Percentiles rank a stretch among this genome's conserved stretches.
These are phyloP conservation scores for Ziziphus jujuba DNA, from an alignment of 306 rosid genomes.

Conservation along the genomic window DNA sequence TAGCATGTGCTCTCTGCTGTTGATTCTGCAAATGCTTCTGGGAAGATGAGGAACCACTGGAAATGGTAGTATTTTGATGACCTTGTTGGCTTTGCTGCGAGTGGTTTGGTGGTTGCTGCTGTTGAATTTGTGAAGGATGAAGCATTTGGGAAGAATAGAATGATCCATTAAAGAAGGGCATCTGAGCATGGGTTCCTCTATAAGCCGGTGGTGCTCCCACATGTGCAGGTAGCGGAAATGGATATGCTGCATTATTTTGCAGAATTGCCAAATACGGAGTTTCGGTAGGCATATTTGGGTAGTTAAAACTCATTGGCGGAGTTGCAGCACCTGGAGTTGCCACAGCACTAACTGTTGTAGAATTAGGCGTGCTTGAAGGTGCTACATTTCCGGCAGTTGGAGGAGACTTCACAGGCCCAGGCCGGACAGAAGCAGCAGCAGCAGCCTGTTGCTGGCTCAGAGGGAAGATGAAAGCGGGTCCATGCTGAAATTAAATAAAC, in stretches of 20 bases:
- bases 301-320: constrained; percentile 85
- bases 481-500: constrained; percentile 56
- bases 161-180: constrained; percentile 82
- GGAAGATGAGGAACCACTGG: constrained; percentile 75
- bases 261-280: constrained; percentile 85
- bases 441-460: constrained; percentile 90
- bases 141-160: constrained; percentile 83
- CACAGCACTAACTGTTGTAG: constrained; percentile 38
- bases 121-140: constrained; percentile 86
- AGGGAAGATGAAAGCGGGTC: constrained; percentile 86
- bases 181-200: constrained; percentile 76
- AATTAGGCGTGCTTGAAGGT: constrained; percentile 39
- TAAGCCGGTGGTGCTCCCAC: constrained; percentile 84
- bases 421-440: constrained; percentile 64
- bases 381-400: constrained; percentile 50
- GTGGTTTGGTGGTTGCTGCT: constrained; percentile 55
- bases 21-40: constrained; percentile 85
- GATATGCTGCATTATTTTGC: constrained; percentile 79
- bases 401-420: constrained; percentile 73
- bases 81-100: constrained; percentile 72
- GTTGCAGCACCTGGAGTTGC: constrained; percentile 47
- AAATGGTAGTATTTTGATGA: constrained; percentile 64
- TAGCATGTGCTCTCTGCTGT: constrained; percentile 64
- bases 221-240: constrained; percentile 85
- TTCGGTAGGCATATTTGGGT: constrained; percentile 72